Base-by-base conservation (phyloP, 176 grass and related monocot species). In the Ampelocalamus luodianensis region DNA sequence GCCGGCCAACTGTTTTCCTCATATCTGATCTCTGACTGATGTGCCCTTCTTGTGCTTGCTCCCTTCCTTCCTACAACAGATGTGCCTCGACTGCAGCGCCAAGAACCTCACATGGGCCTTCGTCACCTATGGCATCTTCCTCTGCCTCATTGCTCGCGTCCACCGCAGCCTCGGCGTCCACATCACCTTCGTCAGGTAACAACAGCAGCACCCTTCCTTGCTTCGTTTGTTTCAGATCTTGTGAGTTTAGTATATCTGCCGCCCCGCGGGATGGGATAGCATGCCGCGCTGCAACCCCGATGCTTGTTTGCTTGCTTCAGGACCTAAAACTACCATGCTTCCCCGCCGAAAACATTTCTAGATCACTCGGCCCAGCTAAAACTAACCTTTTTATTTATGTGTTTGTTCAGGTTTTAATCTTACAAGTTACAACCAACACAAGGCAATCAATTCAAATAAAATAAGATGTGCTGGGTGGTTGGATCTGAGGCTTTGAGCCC, bases 91-190 rank as follows among this genome's bases (percentile, higher is more conserved):
- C 87, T 95, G 93, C 90, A 91, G 48, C 86, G 90, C 93, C 37
- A 95, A 87, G 93, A 95, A 95, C 61, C 93, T 90, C 26, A 93
- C 90, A 49, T 95, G 93, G 93, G 93, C 93, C 6, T 95, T 90
- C 74, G 93, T 95, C 82, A 91, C 93, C 64, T 95, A 95, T 71
- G 93, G 93, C 79, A 89, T 95, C 86, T 95, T 95, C 76, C 93
- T 95, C 86, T 95, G 93, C 88, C 91, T 95, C 65, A 95, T 84
- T 95, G 93, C 88, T 95, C 93, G 90, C 76, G 84, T 91, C 71
- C 93, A 95, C 83, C 93, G 93, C 27, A 91, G 90, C 90, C 90
- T 95, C 69, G 93, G 93, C 7, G 93, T 95, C 0, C 93, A 95
- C 87, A 69, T 95, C 73, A 95, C 88, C 22, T 95, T 95, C 79